Base-by-base conservation (phyloP, 1,284 basidiomycete genomes). In the Mycena citricolor region DNA sequence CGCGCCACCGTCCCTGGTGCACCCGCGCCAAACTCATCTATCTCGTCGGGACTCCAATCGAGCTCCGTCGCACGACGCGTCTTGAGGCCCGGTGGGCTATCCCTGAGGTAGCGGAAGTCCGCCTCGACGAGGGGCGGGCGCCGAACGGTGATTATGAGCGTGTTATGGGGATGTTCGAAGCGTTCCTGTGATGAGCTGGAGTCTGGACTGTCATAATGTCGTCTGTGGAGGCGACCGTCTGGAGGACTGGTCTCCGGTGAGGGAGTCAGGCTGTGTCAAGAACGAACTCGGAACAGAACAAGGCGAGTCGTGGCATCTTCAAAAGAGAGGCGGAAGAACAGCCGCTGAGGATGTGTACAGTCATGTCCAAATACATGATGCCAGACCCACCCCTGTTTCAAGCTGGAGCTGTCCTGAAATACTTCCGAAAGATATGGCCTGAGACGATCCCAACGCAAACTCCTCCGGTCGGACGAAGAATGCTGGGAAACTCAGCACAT, bases 391-490 rank as follows among this genome's bases (percentile, higher is more conserved):
- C 16, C 23, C 36, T 8, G 22, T 13, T 23, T 14, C 25, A 8
- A 42, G 39, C 19, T 42, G 45, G 21, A 52, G 25, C 5, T 22
- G 16, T 24, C 7, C 37, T n/a, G 32, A 45, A 52, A 12, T 35
- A 28, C 23, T 52, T 17, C 17, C 30, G 39, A 21, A 49, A 52
- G 5, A 48, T 17, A 4, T 42, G 30, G 39, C 42, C 19, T 52
- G 46, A 16, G 33, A 37, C 2, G 51, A 49, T 12, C 51, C 51
- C 46, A 52, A 48, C 4, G 46, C 26, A 22, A 52, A 52, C n/a
- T 5, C 5, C 4, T 40, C 26, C 11, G 51, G 51, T 5, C 19
- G 24, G 10, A 52, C 25, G 5, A 4, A 16, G 14, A 52, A 52
- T 4, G 42, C 51, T 52, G 16, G 11, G 25, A 8, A 3, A 14